Evolutionary conservation across 208 protist genomes (phyloP), one percentile per base, ranked within the genome.

Genomic region (Trypanosoma platydactyli): DNA sequence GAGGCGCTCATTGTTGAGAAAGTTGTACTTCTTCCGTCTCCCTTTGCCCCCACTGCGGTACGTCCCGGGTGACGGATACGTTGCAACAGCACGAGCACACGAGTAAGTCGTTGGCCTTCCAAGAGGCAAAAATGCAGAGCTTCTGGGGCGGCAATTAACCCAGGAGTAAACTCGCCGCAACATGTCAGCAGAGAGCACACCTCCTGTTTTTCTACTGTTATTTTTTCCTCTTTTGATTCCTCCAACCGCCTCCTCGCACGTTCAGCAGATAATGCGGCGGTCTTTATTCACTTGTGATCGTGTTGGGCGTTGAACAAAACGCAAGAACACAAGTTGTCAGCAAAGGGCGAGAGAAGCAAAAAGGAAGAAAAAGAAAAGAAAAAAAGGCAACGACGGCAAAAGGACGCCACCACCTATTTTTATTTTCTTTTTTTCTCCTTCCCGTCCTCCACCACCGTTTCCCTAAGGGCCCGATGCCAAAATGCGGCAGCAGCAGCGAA

Each of bases 11-110:
- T n/a, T 51, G 0, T 72, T 95, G 46, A 95, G 81, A 68, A 84
- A 95, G 74, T 95, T 95, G 75, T 76, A 95, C 25, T 73, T 70
- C 69, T 95, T 95, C 25, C 70, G 53, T 22, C 52, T 46, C 38
- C 20, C 54, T 16, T 49, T 63, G 33, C 16, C 0, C 6, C 7
- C 18, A 22, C 30, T 49, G 15, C 61, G 41, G 15, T n/a, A 35
- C 1, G 42, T 51, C 15, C 41, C 55, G 0, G 84, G 84, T 4
- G 78, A 54, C 5, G 84, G 84, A 59, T 91, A 91, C 3, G 73
- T 64, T 5, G 74, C 78, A 7, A 76, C 76, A 33, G 3, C 46
- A 20, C 84, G 84, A 5, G 12, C 13, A 11, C 52, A 53, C 45
- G 3, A 49, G 1, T 12, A 40, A 6, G 42, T 12, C 25, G 58